Conservation (phyloP, 2,329 filamentous ascomycete genomes). For the Alternaria burnsii region DNA sequence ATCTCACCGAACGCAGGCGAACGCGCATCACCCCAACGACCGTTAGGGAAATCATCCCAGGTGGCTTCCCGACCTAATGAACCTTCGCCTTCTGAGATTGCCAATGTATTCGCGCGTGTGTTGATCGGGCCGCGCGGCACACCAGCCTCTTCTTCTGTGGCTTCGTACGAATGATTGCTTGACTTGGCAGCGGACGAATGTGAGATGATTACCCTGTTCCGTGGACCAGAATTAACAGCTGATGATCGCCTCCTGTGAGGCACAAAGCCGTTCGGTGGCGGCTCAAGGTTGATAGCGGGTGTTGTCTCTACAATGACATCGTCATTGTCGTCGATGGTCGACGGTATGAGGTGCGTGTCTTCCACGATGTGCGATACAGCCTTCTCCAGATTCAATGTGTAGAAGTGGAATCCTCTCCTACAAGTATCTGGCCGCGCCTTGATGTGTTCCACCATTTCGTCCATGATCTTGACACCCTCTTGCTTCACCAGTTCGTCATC, state of each 20-base stretch:
- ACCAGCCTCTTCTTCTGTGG: slow-evolving; percentile 78
- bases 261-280: slow-evolving; percentile 36
- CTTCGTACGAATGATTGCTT: slow-evolving; percentile 64
- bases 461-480: slow-evolving; percentile 81
- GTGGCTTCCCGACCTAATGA: slow-evolving; percentile 91
- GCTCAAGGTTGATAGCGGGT: slow-evolving; percentile 45
- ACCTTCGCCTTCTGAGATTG: slow-evolving; percentile 93
- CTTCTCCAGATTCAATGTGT: slow-evolving; percentile 95
- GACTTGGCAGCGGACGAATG: slow-evolving; percentile 65
- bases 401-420: slow-evolving; percentile 87
- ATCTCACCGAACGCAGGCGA: slow-evolving; percentile 92
- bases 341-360: slow-evolving; percentile 81
- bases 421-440: slow-evolving; percentile 64
- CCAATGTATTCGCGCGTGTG: slow-evolving; percentile 82
- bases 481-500: slow-evolving; percentile 84
- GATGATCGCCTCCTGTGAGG: slow-evolving; percentile 70
- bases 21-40: slow-evolving; percentile 90
- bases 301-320: slow-evolving; percentile 60
- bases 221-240: slow-evolving; percentile 82
- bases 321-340: slow-evolving; percentile 52
- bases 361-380: slow-evolving; percentile 93
- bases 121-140: slow-evolving; percentile 77
- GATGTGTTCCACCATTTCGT: slow-evolving; percentile 82
- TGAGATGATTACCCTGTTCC: slow-evolving; percentile 86
- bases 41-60: slow-evolving; percentile 98